Base-by-base conservation (phyloP, 2,329 filamentous ascomycete species). In the Beauveria brongniartii region DNA sequence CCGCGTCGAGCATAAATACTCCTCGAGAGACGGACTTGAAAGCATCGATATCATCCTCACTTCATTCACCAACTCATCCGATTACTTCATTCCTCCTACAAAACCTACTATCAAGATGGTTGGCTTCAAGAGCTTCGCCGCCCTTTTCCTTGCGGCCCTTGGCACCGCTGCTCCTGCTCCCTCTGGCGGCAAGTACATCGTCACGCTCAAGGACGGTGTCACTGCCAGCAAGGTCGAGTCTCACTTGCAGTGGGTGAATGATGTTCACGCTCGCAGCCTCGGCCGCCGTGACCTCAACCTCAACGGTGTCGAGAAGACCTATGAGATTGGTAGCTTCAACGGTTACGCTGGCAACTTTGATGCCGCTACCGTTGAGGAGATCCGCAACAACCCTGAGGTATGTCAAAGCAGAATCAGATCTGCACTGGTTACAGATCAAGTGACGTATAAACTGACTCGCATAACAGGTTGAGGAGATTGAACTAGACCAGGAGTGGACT, bases 291-390 rank as follows among this genome's bases (percentile, higher is more conserved):
- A 72, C 55, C 66, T 70, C 44, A 67, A 67, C 26, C 70, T 71
- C 43, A 72, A 59, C 22, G 71, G 71, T 34, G 64, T 73, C 7
- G 66, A 70, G 12, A 69, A 69, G 63, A 68, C 64, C 54, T 73
- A 67, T 65, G 67, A 61, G 63, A 75, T 70, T 68, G 66, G 67
- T 22, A 67, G 54, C 53, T 73, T 72, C 48, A 69, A 74, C 63
- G 78, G 72, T 16, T 80, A 80, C 64, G 72, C 76, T 44, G 76
- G 75, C 41, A 66, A 74, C 54, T 77, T 80, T 61, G 76, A 77
- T 44, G 66, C 68, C 0, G 71, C 70, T n/a, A 77, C 76, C 26
- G 65, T 80, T 52, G 70, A 74, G 63, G 64, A 67, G 62, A 74
- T 80, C 51, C 70, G 72, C 60, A 69, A 68, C 44, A 74, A 71